A percentile compares a stretch with the other conserved stretches of the same genome.
phyloP scores from a whole-genome alignment of 768 basidiomycete species.

The Terana coerulea region DNA sequence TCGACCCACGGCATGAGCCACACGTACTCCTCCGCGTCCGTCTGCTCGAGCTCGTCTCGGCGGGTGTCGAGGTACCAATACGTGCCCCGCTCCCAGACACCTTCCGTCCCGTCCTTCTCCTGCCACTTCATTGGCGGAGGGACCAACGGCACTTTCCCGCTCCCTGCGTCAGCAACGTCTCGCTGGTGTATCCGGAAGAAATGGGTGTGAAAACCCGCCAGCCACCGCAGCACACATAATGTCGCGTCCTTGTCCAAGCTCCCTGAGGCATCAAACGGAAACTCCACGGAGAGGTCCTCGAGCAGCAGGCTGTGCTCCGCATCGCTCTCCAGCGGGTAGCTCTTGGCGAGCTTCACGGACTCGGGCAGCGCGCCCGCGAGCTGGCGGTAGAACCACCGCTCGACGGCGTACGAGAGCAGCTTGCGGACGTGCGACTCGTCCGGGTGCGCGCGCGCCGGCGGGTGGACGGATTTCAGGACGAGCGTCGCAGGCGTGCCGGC shows the following conservation, averaged over 20 bases:
- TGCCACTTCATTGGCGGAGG: slow-evolving; percentile 10
- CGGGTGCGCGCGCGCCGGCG: slow-evolving; percentile 7
- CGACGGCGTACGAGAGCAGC: slow-evolving; percentile 15
- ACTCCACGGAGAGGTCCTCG: slow-evolving; percentile 13
- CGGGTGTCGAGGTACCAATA: slow-evolving; percentile 18
- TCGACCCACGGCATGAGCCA: slow-evolving; percentile 19
- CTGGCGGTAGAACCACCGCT: slow-evolving; percentile 15
- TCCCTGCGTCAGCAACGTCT: too few species aligned
- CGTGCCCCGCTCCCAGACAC: slow-evolving; percentile 15
- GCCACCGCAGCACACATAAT: slow-evolving; percentile 12
- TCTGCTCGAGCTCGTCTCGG: slow-evolving; percentile 14
- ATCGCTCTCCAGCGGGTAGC: slow-evolving; percentile 3
- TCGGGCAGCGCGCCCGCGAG: neutral
- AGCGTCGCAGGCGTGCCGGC: slow-evolving; percentile 6
- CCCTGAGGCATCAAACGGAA: slow-evolving; percentile 11
- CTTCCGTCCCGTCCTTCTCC: neutral
- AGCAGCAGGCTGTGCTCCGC: slow-evolving; percentile 13
- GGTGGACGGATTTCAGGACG: slow-evolving; percentile 16
- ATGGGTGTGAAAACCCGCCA: slow-evolving; percentile 14
- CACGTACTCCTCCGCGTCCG: slow-evolving; percentile 8
- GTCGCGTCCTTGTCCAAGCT: slow-evolving; percentile 11
- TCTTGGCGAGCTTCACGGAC: slow-evolving; percentile 1
- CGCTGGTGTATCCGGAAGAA: slow-evolving; percentile 7
- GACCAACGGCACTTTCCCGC: neutral
- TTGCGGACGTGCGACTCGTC: slow-evolving; percentile 15